Evolutionary conservation across 2,329 filamentous ascomycete species (phyloP).

Genomic region (Hypomyces rosellus): DNA sequence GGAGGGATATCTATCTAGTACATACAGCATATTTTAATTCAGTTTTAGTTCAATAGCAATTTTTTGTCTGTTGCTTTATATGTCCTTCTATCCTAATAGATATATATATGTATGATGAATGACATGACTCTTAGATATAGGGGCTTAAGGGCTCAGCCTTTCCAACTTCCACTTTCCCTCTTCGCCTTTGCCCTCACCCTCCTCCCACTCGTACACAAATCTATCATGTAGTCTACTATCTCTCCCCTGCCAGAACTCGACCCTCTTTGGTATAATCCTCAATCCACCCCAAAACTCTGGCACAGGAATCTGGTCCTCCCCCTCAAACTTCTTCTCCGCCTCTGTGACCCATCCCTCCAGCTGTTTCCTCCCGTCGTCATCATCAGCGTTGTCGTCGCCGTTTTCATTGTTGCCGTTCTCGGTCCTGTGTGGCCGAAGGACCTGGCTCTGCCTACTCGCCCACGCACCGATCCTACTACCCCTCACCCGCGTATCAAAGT

Average conservation of each 20-base stretch:
- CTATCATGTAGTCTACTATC: conserved; percentile 88
- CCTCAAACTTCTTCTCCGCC: conserved; percentile 68
- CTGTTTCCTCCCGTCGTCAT: conserved; percentile 63
- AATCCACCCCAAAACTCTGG: conserved; percentile 94
- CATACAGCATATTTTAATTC: neutral
- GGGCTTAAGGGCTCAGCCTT: conserved; percentile 61
- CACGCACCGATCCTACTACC: conserved; percentile 85
- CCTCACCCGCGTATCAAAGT: conserved; percentile 63
- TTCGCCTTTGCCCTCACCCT: conserved; percentile 32
- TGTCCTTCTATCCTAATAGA: neutral
- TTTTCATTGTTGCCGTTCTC: neutral
- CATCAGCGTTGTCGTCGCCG: conserved; percentile 12
- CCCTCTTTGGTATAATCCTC: conserved; percentile 72
- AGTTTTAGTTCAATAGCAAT: neutral
- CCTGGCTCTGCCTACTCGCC: conserved; percentile 83
- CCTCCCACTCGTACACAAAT: conserved; percentile 71
- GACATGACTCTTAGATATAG: neutral
- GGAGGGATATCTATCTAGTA: neutral
- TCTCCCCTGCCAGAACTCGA: conserved; percentile 97
- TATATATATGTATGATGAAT: neutral
- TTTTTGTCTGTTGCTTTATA: neutral
- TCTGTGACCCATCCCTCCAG: conserved; percentile 74
- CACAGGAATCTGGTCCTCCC: conserved; percentile 73
- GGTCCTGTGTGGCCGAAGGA: conserved; percentile 46
- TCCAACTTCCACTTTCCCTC: conserved; percentile 57